Percentiles rank a stretch among this genome's conserved stretches.
phyloP scores from a whole-genome alignment of 116 monocot species.

The Posidonia oceanica region DNA sequence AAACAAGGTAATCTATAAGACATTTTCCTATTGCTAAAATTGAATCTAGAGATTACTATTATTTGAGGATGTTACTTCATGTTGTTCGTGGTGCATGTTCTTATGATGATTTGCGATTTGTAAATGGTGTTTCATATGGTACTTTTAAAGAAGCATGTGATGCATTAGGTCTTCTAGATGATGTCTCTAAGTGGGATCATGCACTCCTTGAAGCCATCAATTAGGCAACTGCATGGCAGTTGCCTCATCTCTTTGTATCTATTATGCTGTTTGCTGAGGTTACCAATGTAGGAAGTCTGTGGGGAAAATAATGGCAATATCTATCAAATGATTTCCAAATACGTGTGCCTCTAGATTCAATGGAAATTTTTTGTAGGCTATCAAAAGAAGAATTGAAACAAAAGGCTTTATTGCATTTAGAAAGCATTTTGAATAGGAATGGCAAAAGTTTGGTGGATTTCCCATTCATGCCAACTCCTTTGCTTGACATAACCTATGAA shows the following conservation, averaged over 20 bases:
- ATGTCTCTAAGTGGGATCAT: background rate
- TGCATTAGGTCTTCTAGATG: background rate
- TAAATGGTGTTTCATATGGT: background rate
- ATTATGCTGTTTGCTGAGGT: background rate
- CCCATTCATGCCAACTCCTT: background rate
- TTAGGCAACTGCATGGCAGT: background rate
- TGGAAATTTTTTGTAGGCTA: background rate
- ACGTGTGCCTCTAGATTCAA: background rate
- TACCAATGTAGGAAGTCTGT: background rate
- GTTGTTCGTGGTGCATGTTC: background rate
- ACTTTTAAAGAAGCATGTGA: background rate
- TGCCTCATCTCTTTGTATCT: background rate
- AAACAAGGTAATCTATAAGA: background rate
- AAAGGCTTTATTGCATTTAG: no score
- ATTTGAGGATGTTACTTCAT: conserved; percentile 5
- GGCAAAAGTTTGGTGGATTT: background rate
- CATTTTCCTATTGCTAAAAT: background rate
- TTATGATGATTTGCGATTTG: background rate
- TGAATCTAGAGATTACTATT: background rate
- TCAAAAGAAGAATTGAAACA: background rate
- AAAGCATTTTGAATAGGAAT: no score
- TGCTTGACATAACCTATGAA: background rate
- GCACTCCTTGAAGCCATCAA: background rate
- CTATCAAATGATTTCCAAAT: background rate
- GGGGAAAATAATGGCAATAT: background rate